Base-by-base conservation (phyloP, 176 grass and related monocot genomes). In the Zea mays region DNA sequence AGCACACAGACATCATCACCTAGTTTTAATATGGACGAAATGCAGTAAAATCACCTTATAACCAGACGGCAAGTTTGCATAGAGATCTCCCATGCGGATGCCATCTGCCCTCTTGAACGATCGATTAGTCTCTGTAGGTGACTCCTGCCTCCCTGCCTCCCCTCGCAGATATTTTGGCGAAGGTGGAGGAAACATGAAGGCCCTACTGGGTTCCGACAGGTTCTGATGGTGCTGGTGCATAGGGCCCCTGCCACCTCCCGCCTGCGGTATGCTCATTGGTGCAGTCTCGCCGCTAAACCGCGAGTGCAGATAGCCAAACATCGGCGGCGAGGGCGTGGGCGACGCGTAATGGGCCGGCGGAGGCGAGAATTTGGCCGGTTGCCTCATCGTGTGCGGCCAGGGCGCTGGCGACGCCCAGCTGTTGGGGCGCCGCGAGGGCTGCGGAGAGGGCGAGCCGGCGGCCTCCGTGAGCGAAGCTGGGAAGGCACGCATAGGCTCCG, bases 301-400 rank as follows among this genome's bases (percentile, higher is more conserved):
- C 44, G 85, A 92, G 63, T 90, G 92, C 83, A 85, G 88, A 51
- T 90, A 90, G 37, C 83, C 86, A 62, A 90, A 87, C 6, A 83
- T 89, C 15, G 96, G 96, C 48, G 96, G 96, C 12, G 96, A 95
- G 3, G 92, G 89, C 64, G 92, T 95, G 0, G 90, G 83, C 33
- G 96, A 93, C 15, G 86, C 83, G n/a, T 85, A 93, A 79, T 83
- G 69, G 0, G 59, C 62, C 17, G 41, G 82, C 8, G 95, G 91
- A 15, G 96, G 90, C 0, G 92, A 99, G 78, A 92, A 83, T 45
- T 95, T 95, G 35, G 83, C 85, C 20, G 92, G 73, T 75, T 90
- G 61, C 56, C 20, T 42, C 67, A 35, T 33, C 44, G 78, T 19
- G 21, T 86, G 77, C 1, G 87, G 87, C 67, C 88, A 88, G 74